Conservation (phyloP, 352 stramenopile species). For the Saprolegnia diclina region DNA sequence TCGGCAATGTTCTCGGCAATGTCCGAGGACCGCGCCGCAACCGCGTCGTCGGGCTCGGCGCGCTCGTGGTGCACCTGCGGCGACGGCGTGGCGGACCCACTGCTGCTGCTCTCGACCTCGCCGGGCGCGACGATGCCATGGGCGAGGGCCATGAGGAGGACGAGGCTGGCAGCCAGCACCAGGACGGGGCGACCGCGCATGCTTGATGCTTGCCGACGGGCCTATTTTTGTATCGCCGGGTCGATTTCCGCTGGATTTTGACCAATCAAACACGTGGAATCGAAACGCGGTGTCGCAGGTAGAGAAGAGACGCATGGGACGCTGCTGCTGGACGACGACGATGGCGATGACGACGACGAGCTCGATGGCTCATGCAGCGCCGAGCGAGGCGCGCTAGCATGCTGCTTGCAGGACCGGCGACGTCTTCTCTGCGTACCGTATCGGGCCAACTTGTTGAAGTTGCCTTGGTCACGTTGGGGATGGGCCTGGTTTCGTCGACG, state of each 20-base stretch:
- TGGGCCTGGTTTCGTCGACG: too few species aligned
- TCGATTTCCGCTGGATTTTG: not conserved
- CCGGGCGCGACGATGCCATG: conserved; percentile 11
- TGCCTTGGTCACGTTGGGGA: too few species aligned
- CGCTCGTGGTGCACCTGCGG: not conserved
- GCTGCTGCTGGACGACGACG: not conserved
- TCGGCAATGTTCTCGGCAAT: conserved; percentile 27
- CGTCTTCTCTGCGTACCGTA: too few species aligned
- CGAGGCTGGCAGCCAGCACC: not conserved
- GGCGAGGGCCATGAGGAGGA: not conserved
- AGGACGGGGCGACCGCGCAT: not conserved
- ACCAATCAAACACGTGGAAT: not conserved
- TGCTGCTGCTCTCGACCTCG: not conserved
- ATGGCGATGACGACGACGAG: not conserved
- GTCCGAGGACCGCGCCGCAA: not conserved
- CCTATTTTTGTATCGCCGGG: not conserved
- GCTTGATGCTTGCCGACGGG: not conserved
- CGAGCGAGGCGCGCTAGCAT: too few species aligned
- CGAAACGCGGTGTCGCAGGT: not conserved
- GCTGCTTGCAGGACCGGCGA: too few species aligned
- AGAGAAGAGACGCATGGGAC: not conserved
- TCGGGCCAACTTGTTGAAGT: too few species aligned
- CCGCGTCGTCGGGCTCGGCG: not conserved
- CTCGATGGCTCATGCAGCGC: not conserved
- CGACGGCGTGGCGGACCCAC: not conserved